Conservation (phyloP, 306 rosid genomes). For the Acacia crassicarpa region DNA sequence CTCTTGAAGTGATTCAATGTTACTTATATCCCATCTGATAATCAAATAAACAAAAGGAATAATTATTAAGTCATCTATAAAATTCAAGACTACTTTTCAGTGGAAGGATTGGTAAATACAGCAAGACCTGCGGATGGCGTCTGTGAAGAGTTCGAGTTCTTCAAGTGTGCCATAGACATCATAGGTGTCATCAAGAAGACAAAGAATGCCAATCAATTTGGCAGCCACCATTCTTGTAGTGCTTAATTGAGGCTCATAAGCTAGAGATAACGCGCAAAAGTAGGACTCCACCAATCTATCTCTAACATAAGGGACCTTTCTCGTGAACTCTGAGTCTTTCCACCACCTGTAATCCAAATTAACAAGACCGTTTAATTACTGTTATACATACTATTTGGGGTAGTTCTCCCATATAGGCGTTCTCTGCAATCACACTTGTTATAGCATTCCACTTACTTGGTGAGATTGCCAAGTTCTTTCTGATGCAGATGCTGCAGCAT, state of each 20-base stretch:
- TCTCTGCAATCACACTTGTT: too few species aligned
- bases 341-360: conserved; percentile 34
- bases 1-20: too few species aligned
- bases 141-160: conserved; percentile 17
- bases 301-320: conserved; percentile 18
- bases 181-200: conserved; percentile 33
- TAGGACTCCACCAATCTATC: conserved; percentile 38
- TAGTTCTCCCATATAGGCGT: too few species aligned
- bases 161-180: conserved; percentile 37
- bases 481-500: neutral
- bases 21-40: too few species aligned
- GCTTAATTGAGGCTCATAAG: conserved; percentile 24
- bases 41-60: too few species aligned
- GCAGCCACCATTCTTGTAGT: conserved; percentile 12
- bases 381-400: neutral
- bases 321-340: conserved; percentile 22
- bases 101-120: neutral
- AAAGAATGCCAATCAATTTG: conserved; percentile 6
- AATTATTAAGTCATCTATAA: too few species aligned
- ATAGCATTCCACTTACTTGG: neutral
- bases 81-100: too few species aligned
- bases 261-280: conserved; percentile 20
- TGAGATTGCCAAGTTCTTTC: neutral
- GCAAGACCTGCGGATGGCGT: conserved; percentile 6
- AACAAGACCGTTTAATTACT: neutral